Conservation (phyloP, 2,329 filamentous ascomycete species). For the Fusarium torulosum region DNA sequence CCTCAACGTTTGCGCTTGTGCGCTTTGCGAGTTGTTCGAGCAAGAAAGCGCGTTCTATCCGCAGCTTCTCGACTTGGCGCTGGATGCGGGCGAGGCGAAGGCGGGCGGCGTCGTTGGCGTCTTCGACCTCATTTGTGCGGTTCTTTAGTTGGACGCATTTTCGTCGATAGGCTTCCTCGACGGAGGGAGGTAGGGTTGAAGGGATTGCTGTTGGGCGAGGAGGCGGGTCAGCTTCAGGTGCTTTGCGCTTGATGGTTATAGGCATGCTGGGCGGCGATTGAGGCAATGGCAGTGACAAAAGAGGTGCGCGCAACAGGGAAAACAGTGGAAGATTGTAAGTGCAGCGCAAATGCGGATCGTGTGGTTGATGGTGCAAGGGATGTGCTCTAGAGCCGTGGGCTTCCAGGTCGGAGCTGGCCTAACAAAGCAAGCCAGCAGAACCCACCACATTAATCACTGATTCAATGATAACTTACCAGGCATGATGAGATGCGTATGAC, state of each 20-base stretch:
- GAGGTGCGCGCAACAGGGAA: conserved; percentile 8
- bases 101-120: conserved; percentile 87
- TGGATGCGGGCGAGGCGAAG: conserved; percentile 83
- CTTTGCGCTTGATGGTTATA: conserved; percentile 53
- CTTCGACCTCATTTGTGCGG: conserved; percentile 90
- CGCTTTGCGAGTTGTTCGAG: conserved; percentile 79
- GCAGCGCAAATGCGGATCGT: conserved; percentile 10
- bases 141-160: conserved; percentile 97
- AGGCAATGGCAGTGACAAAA: conserved; percentile 23
- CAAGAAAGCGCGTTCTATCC: conserved; percentile 83
- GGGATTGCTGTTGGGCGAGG: conserved; percentile 61
- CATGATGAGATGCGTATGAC: conserved; percentile 27
- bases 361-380: conserved; percentile 34
- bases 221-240: conserved; percentile 54
- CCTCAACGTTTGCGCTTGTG: conserved; percentile 79
- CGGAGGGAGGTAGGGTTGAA: conserved; percentile 81
- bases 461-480: conserved; percentile 35
- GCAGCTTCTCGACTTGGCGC: conserved; percentile 90
- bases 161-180: conserved; percentile 94
- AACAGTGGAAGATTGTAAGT: conserved; percentile 9
- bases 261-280: conserved; percentile 47
- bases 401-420: conserved; percentile 22
- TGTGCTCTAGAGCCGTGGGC: conserved; percentile 27
- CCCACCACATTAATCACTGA: conserved; percentile 25
- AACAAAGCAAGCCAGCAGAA: conserved; percentile 35